phyloP scores from a whole-genome alignment of 164 flowering plant genomes.

The Saururus chinensis region DNA sequence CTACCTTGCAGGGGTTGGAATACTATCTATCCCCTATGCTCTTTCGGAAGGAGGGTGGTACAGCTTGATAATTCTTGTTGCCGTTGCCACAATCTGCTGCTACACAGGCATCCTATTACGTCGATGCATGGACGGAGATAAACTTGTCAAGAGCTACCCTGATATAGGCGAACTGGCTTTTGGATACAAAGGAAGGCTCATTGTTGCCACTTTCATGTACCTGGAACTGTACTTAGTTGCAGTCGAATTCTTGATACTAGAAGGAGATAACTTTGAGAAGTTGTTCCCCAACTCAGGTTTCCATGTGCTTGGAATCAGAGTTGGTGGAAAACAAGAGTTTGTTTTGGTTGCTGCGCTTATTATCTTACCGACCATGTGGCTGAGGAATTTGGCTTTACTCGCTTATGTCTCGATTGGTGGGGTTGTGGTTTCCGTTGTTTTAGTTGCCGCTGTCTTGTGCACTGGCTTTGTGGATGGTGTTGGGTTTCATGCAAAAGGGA shows the following conservation, averaged over 20 bases:
- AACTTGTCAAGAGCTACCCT: conserved; percentile 34
- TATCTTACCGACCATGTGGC: conserved; percentile 55
- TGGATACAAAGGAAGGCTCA: conserved; percentile 45
- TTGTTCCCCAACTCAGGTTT: conserved; percentile 35
- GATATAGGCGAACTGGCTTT: conserved; percentile 67
- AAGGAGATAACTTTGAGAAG: conserved; percentile 68
- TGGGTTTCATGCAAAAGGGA: conserved; percentile 50
- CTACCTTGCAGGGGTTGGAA: conserved; percentile 52
- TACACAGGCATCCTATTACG: conserved; percentile 50
- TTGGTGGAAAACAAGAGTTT: conserved; percentile 23
- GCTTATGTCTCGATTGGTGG: conserved; percentile 60
- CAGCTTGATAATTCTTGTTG: conserved; percentile 31
- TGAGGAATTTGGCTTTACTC: conserved; percentile 42
- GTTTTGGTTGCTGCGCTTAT: conserved; percentile 41
- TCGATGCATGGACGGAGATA: conserved; percentile 42
- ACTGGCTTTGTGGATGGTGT: conserved; percentile 47
- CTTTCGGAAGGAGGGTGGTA: conserved; percentile 66
- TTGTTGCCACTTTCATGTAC: conserved; percentile 40
- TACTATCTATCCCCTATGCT: conserved; percentile 63
- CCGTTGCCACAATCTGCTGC: conserved; percentile 30
- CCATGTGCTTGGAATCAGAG: conserved; percentile 1
- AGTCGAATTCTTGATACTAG: conserved; percentile 58
- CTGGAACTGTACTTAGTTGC: conserved; percentile 60
- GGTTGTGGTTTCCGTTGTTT: conserved; percentile 48
- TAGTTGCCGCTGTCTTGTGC: conserved; percentile 44